Percentiles rank a stretch among this genome's conserved stretches.
These are phyloP conservation scores for Trichosporon sp. DNA, from an alignment of 1,284 basidiomycete genomes.

Conservation along the genomic window DNA sequence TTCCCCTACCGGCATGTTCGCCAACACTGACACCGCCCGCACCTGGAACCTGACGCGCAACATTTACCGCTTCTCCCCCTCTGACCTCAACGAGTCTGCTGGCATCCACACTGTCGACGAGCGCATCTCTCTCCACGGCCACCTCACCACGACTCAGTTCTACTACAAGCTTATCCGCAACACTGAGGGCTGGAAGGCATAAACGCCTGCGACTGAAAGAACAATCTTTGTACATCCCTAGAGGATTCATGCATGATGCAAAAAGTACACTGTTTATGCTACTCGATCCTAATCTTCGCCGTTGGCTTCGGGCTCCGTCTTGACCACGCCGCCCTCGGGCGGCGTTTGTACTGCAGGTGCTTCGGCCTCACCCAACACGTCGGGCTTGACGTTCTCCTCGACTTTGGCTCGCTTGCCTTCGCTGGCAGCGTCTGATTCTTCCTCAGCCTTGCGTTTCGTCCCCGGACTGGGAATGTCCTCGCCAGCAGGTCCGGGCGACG, in stretches of 20 bases:
- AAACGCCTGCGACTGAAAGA: not conserved
- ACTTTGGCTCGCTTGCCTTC: constrained; percentile 38
- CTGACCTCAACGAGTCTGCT: constrained; percentile 46
- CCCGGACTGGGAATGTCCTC: constrained; percentile 20
- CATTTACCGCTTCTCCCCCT: constrained; percentile 60
- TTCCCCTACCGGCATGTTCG: constrained; percentile 59
- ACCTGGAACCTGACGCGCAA: constrained; percentile 57
- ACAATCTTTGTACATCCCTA: not conserved
- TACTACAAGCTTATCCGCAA: constrained; percentile 61
- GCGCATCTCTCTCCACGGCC: constrained; percentile 53
- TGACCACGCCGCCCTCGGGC: constrained; percentile 8
- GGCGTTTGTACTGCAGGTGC: not conserved
- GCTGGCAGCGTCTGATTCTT: constrained; percentile 23
- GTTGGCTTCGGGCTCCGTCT: constrained; percentile 19
- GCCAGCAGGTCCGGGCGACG: constrained; percentile 10
- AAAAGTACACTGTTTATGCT: not conserved
- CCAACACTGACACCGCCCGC: constrained; percentile 58
- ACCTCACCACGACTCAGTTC: constrained; percentile 58
- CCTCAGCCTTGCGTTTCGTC: constrained; percentile 33
- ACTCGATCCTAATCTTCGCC: not conserved
- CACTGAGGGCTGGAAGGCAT: constrained; percentile 50
- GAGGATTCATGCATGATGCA: constrained; percentile 7
- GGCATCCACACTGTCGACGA: constrained; percentile 61
- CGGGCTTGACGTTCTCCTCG: not conserved
- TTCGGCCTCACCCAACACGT: not conserved